Base-by-base conservation (phyloP, 2,329 filamentous ascomycete species). In the Arthrobotrys sphaeroides region DNA sequence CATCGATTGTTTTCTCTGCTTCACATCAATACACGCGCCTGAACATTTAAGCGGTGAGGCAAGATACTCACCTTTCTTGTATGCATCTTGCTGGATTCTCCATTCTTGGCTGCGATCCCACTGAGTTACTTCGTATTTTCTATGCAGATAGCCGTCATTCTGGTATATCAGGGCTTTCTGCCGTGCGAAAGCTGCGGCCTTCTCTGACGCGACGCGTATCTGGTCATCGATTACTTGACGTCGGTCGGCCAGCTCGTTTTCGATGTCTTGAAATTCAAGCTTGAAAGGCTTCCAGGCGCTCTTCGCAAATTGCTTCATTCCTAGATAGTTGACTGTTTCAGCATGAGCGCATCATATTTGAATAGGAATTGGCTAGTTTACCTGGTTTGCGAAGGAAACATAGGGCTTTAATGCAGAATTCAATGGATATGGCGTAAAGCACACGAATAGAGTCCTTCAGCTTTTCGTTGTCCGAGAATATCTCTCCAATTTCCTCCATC, bases 251-350 rank as follows among this genome's bases (percentile, higher is more conserved):
- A 55, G 18, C 49, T 55, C 49, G 28, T 36, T 55, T 20, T 33
- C 49, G 49, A 36, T 31, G 28, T 36, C 49, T 55, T 55, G 13
- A 24, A 55, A 55, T 33, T 55, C 49, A 24, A 18, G 28, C 49
- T 55, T 55, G 49, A 55, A 55, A 36, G 49, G 49, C 26, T 55
- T 55, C 49, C 49, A 55, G 49, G 28, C 16, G 28, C 49, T 55
- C 18, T 55, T 55, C 26, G 28, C 49, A 55, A 31, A 55, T 31
- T 36, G 49, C 28, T 55, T 55, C 9, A 36, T 31, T 31, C 49
- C 49, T 55, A 55, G 18, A 51, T 55, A n/a, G 18, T 7, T 16
- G n/a, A 33, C 33, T 18, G 33, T 31, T 51, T 36, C 45, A 55
- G 28, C 49, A 55, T 16, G 28, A 24, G n/a, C 12, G 26, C 4